These are phyloP conservation scores for Blastomyces parvus DNA, from an alignment of 2,329 filamentous ascomycete genomes.

Conservation along the genomic window DNA sequence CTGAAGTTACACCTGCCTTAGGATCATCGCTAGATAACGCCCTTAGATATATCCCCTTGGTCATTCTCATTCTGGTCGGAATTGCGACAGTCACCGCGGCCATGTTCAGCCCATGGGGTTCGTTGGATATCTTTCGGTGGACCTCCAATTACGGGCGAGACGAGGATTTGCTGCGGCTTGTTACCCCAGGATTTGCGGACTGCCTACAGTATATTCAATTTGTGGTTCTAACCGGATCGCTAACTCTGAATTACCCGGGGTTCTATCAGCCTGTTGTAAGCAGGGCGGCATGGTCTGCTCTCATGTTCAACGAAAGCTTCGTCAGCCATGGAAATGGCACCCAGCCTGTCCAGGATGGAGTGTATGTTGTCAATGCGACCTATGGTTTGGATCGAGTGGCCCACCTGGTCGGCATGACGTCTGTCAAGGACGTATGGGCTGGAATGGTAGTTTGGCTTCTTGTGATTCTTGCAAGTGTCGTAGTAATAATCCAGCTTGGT, in stretches of 20 bases:
- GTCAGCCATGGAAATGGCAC: slow-evolving; percentile 59
- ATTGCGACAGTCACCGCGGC: slow-evolving; percentile 74
- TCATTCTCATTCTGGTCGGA: slow-evolving; percentile 69
- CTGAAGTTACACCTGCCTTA: slow-evolving; percentile 75
- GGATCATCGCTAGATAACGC: slow-evolving; percentile 58
- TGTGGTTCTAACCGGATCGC: slow-evolving; percentile 71
- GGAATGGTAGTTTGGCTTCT: slow-evolving; percentile 89
- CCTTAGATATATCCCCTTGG: slow-evolving; percentile 65
- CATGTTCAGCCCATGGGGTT: slow-evolving; percentile 90
- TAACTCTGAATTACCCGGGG: slow-evolving; percentile 82
- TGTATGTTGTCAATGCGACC: slow-evolving; percentile 70
- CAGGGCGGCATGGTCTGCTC: slow-evolving; percentile 74
- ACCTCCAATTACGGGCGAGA: slow-evolving; percentile 97
- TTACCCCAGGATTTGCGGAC: slow-evolving; percentile 93
- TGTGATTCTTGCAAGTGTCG: slow-evolving; percentile 59
- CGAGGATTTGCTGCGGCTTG: slow-evolving; percentile 77
- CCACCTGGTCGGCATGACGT: slow-evolving; percentile 71
- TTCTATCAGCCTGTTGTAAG: slow-evolving; percentile 89
- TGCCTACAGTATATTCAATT: slow-evolving; percentile 97
- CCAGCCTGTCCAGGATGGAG: slow-evolving; percentile 64
- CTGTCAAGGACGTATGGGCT: slow-evolving; percentile 75
- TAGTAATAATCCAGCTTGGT: slow-evolving; percentile 62
- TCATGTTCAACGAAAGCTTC: slow-evolving; percentile 91
- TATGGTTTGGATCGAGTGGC: slow-evolving; percentile 73
- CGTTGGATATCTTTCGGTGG: slow-evolving; percentile 83